Base-by-base conservation (phyloP, 2,329 filamentous ascomycete genomes). In the Cladosporium sp. region DNA sequence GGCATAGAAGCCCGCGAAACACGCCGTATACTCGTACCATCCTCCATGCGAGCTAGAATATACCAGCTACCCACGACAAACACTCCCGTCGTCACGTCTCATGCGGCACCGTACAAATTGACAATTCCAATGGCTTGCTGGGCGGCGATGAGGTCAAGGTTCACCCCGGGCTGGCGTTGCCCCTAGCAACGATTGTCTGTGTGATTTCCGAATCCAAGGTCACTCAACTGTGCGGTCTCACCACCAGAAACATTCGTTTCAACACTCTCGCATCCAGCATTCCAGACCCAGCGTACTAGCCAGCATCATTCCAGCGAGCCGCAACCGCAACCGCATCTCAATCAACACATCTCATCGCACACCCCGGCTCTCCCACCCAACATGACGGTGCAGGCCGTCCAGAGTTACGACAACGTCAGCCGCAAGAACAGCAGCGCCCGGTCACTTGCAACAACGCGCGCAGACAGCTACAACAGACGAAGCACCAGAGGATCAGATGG, bases 371-470 rank as follows among this genome's bases (percentile, higher is more conserved):
- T 20, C 36, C 39, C 40, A 34, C 59, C 45, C 61, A 63, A 51
- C 50, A 72, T 71, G 69, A 70, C 71, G 50, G 63, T 71, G 55
- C 65, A 64, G 55, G 67, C 70, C 50, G 67, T 70, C 45, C 75
- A 76, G 54, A 78, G 81, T 69, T 79, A 82, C 77, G 82, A 83
- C 72, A 80, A 82, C 67, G 76, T 84, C 62, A 80, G 80, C 66
- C 82, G 83, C 68, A 84, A 83, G 71, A 82, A 82, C 66, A 71
- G 69, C 65, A 47, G 43, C 43, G 66, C 64, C 63, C 66, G 65
- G 59, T 50, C 47, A 6, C 30, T 36, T 12, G 47, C 47, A 37
- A 50, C 47, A 19, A 47, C 43, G 22, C 70, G 70, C 62, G 61
- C 59, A 61, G 69, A 72, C 64, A 70, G 67, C 64, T 69, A 71